Base-by-base conservation (phyloP, 2,329 filamentous ascomycete species). In the Chaetomiaceae sp. region DNA sequence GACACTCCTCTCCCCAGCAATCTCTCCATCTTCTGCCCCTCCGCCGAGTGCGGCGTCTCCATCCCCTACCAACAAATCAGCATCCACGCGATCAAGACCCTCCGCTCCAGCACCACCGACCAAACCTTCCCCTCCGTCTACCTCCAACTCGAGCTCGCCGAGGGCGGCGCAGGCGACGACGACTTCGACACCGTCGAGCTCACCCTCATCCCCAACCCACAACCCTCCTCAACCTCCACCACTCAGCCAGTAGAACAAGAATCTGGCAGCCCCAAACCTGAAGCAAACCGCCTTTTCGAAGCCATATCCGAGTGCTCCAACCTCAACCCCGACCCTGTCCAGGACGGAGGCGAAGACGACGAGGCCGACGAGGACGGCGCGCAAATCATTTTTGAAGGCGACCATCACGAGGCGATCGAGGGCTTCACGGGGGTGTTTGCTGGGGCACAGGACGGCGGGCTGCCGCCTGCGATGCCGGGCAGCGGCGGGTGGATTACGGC, bases 401-500 rank as follows among this genome's bases (percentile, higher is more conserved):
- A 78, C 20, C 72, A 77, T n/a, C n/a, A n/a, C 40, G 77, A 80
- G 58, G 75, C 75, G 0, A 68, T 84, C 2, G 80, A 83, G 31
- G 82, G 81, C 0, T 74, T 82, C 61, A 73, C 75, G 0, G 81
- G 81, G 11, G 80, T 83, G 6, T 68, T 81, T 57, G 54, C 56
- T 2, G 61, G 61, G 0, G 54, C 56, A 4, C 37, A 31, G 5
- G 57, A 63, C 33, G 79, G 79, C 0, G 78, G 76, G 2, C 65
- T 86, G 22, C 83, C 83, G n/a, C 82, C 83, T 1, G 80, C 84
- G 0, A 81, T 88, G 68, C 86, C 88, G 0, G 87, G 88, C 1
- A 89, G 87, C 46, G 82, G 81, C 0, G 88, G 88, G 0, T 92
- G 88, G 88, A 91, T 97, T 65, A 97, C 92, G 15, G 88, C 89